Base-by-base conservation (phyloP, 768 basidiomycete genomes). In the Leccinum subgranulosum region DNA sequence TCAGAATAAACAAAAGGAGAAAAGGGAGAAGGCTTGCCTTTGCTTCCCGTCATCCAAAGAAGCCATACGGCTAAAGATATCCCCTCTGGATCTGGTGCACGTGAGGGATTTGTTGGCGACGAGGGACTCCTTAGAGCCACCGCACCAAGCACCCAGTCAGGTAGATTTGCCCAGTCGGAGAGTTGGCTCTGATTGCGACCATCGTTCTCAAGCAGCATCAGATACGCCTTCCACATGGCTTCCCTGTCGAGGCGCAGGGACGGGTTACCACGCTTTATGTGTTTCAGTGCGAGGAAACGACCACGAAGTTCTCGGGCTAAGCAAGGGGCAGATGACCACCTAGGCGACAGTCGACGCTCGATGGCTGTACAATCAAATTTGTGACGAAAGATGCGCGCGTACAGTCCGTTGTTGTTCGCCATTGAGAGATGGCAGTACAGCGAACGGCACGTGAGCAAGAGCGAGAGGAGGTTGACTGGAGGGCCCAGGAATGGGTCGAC, bases 131-230 rank as follows among this genome's bases (percentile, higher is more conserved):
- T 62, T 2, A 60, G 48, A 25, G 53, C 55, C 8, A 59, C 49
- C 31, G 57, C 66, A 8, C 59, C 64, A 6, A 63, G n/a, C 2
- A 69, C 49, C 67, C 70, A 73, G 15, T 59, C 59, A 2, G 68
- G 60, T 3, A 80, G 57, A 45, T 63, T 64, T 41, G 80, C 80
- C 76, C 79, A 81, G 21, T 64, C 56, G 21, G 72, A 49, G 19
- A 83, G 71, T 45, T 81, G 82, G 1, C 61, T 60, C 52, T 74
- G 70, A 57, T 83, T 83, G 57, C 68, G 66, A 21, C 78, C 78
- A 52, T 81, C 82, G 47, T 79, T 77, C 66, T 84, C 84, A 23
- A 78, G 66, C 48, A 83, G 60, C 81, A 85, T 82, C 34, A 84
- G 55, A 59, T 80, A 83, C 11, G 73, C 76, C 17, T 75, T 78